phyloP scores from a whole-genome alignment of 768 basidiomycete genomes.

The Hysterangium stoloniferum region DNA sequence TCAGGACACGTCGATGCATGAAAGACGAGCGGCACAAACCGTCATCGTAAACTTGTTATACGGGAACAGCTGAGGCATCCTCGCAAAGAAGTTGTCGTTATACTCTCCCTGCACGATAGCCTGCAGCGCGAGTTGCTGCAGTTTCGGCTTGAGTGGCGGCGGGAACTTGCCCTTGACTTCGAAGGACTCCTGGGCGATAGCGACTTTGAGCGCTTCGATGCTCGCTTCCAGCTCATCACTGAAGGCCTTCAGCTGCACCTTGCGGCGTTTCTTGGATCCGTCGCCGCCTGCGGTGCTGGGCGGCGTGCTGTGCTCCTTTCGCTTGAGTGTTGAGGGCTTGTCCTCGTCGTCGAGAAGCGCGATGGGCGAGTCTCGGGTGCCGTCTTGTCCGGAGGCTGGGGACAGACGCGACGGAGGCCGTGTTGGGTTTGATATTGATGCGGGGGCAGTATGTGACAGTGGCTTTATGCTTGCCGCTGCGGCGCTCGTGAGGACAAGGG shows the following conservation, averaged over 20 bases:
- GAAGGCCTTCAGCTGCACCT: conserved; percentile 38
- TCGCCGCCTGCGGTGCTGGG: conserved; percentile 1
- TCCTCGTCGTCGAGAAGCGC: conserved; percentile 35
- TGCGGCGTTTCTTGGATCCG: conserved; percentile 8
- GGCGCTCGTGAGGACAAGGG: background rate
- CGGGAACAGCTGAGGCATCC: conserved; percentile 81
- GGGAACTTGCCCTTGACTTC: conserved; percentile 87
- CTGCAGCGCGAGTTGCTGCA: conserved; percentile 63
- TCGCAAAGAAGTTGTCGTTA: conserved; percentile 85
- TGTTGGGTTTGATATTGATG: conserved; percentile 18
- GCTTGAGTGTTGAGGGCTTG: conserved; percentile 19
- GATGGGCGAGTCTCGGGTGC: conserved; percentile 47
- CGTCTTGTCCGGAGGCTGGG: conserved; percentile 25
- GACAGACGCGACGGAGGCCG: conserved; percentile 17
- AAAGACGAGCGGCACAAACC: conserved; percentile 35
- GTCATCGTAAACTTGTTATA: conserved; percentile 96
- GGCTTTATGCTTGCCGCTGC: conserved; percentile 23
- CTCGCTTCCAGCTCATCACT: conserved; percentile 58
- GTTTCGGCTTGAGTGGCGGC: conserved; percentile 59
- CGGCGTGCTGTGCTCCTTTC: conserved; percentile 25
- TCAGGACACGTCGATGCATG: too few species aligned
- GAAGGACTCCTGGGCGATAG: conserved; percentile 66
- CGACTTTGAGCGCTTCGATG: conserved; percentile 51
- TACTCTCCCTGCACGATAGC: conserved; percentile 85
- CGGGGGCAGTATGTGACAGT: conserved; percentile 22